Percentiles rank a stretch among this genome's conserved stretches.
These are phyloP conservation scores for Fallopia convolvulus DNA, from an alignment of 148 eudicot genomes.

Conservation along the genomic window DNA sequence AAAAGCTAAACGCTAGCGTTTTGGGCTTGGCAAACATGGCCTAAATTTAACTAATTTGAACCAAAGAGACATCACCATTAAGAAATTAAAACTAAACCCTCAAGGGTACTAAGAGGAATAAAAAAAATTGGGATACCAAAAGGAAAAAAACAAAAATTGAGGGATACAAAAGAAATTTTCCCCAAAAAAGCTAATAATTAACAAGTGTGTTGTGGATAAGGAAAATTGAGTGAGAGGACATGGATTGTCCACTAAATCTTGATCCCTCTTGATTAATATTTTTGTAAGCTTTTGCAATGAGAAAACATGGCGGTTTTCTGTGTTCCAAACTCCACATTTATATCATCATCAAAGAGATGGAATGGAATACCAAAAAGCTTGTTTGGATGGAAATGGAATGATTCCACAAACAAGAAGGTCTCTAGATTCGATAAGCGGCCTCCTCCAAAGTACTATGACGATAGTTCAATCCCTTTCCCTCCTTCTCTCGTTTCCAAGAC, in stretches of 20 bases:
- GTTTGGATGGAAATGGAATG: conserved; percentile 60
- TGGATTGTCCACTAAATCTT: background rate
- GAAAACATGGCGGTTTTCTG: conserved; percentile 18
- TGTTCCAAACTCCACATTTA: conserved; percentile 22
- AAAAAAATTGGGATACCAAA: no score
- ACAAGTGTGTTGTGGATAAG: background rate
- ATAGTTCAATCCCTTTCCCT: conserved; percentile 71
- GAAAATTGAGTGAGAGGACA: conserved; percentile 2
- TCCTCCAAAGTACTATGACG: conserved; percentile 61
- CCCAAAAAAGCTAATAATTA: background rate
- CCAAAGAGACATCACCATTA: no score
- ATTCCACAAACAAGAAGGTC: conserved; percentile 22
- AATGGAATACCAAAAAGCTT: conserved; percentile 39
- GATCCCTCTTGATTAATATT: background rate
- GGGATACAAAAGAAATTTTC: no score
- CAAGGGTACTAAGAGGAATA: no score
- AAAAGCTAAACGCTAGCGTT: no score
- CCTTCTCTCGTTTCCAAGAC: conserved; percentile 73
- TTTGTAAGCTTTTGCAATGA: background rate
- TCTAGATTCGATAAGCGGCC: conserved; percentile 30
- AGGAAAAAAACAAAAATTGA: no score
- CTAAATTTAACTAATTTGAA: no score
- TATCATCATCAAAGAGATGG: conserved; percentile 16
- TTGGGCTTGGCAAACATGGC: no score
- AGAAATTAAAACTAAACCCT: no score